phyloP scores from a whole-genome alignment of 1,284 basidiomycete genomes.

The Pyrrhoderma noxium region DNA sequence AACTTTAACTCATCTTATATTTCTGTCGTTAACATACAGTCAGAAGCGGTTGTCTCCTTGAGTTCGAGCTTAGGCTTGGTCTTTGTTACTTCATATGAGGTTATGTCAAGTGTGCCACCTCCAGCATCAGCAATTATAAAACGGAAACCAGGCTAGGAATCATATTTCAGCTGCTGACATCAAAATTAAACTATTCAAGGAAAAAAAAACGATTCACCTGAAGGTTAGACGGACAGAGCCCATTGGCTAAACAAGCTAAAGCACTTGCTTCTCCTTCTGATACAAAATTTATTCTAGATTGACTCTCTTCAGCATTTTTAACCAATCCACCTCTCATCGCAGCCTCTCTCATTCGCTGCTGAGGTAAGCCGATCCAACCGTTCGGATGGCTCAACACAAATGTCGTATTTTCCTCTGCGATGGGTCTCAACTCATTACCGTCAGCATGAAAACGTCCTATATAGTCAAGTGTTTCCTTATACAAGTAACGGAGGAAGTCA shows the following conservation, averaged over 20 bases:
- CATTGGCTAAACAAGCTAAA: slow-evolving; percentile 46
- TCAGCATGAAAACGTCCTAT: slow-evolving; percentile 68
- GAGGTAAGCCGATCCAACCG: slow-evolving; percentile 75
- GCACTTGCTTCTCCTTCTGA: slow-evolving; percentile 74
- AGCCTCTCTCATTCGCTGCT: slow-evolving; percentile 64
- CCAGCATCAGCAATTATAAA: slow-evolving; percentile 74
- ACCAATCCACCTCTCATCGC: slow-evolving; percentile 61
- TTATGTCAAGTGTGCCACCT: slow-evolving; percentile 72
- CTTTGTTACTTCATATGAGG: slow-evolving; percentile 61
- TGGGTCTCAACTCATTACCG: slow-evolving; percentile 31
- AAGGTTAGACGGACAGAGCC: slow-evolving; percentile 34
- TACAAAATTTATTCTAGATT: slow-evolving; percentile 63
- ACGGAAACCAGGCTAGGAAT: slow-evolving; percentile 45
- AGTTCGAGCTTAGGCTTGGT: slow-evolving; percentile 56
- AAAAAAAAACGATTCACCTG: slow-evolving; percentile 7
- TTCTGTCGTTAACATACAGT: slow-evolving; percentile 42
- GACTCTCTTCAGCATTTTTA: slow-evolving; percentile 60
- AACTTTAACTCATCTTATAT: too few species aligned
- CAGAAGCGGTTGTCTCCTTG: slow-evolving; percentile 73
- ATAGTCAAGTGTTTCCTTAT: slow-evolving; percentile 59
- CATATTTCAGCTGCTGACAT: too few species aligned
- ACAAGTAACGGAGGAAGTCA: slow-evolving; percentile 69
- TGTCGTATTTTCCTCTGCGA: slow-evolving; percentile 40
- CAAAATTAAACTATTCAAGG: too few species aligned
- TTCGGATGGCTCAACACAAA: slow-evolving; percentile 73